Percentiles rank a stretch among this genome's conserved stretches.
phyloP scores from a whole-genome alignment of 257 asterid species.

The Penstemon newberryi region DNA sequence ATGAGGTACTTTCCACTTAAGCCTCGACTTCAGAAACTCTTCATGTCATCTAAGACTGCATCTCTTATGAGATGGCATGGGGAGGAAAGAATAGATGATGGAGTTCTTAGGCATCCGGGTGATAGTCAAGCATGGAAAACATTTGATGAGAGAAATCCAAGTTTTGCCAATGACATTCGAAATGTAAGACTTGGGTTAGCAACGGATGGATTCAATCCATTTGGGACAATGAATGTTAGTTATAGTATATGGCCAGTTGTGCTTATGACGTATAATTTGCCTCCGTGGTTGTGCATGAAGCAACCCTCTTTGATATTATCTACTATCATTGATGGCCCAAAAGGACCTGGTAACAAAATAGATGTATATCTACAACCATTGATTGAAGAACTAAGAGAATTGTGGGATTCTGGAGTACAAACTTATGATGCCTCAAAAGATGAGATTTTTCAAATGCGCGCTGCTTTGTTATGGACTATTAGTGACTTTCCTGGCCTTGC shows the following conservation, averaged over 20 bases:
- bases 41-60: neutral
- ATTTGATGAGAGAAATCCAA: neutral
- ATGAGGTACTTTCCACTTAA: neutral
- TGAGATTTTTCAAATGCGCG: too few relatives aligned
- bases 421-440: neutral
- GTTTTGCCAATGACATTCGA: neutral
- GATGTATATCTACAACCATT: neutral
- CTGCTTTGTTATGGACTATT: too few relatives aligned
- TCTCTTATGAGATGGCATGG: neutral
- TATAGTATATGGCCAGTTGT: too few relatives aligned
- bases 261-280: too few relatives aligned
- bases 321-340: neutral
- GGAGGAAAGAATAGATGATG: neutral
- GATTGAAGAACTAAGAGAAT: slow-evolving; percentile 3
- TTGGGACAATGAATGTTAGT: too few relatives aligned
- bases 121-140: neutral
- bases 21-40: neutral
- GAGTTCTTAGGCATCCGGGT: neutral
- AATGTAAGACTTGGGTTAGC: neutral
- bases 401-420: too few relatives aligned
- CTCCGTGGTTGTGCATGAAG: too few relatives aligned
- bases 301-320: neutral
- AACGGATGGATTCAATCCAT: neutral
- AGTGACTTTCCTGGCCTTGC: neutral
- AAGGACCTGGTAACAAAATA: neutral